Percentiles rank a stretch among this genome's conserved stretches.
These are phyloP conservation scores for Themeda triandra DNA, from an alignment of 176 grass and related monocot genomes.

Conservation along the genomic window DNA sequence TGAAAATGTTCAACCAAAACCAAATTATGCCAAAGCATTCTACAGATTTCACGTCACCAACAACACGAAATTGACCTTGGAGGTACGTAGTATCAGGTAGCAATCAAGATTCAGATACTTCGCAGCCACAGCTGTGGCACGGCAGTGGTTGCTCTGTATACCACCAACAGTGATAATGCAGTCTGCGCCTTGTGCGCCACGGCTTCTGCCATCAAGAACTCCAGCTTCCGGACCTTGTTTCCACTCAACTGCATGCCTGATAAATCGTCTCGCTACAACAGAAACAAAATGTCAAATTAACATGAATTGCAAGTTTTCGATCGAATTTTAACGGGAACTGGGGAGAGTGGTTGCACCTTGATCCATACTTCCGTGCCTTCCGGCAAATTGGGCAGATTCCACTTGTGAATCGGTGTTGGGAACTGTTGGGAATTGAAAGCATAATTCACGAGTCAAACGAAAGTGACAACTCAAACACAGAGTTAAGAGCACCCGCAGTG, in stretches of 20 bases:
- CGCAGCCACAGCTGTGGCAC: slow-evolving; percentile 78
- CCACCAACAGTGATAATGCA: slow-evolving; percentile 90
- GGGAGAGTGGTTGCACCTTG: slow-evolving; percentile 51
- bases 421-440: slow-evolving; percentile 45
- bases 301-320: neutral
- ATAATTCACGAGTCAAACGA: neutral
- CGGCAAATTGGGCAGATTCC: slow-evolving; percentile 88
- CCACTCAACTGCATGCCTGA: slow-evolving; percentile 97
- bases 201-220: slow-evolving; percentile 84
- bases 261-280: slow-evolving; percentile 73
- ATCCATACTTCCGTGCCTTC: slow-evolving; percentile 94
- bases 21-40: slow-evolving; percentile 5
- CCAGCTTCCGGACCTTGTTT: slow-evolving; percentile 94
- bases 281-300: neutral
- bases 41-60: neutral
- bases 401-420: slow-evolving; percentile 92
- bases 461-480: neutral
- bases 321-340: neutral
- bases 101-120: slow-evolving; percentile 94
- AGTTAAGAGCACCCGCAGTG: no score
- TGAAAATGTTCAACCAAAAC: slow-evolving; percentile 35
- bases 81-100: slow-evolving; percentile 85
- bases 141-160: slow-evolving; percentile 95
- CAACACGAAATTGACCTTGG: slow-evolving; percentile 50
- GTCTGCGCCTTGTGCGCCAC: slow-evolving; percentile 50